Evolutionary conservation across 352 stramenopile genomes (phyloP).

Genomic region (Blastocystis sp.): DNA sequence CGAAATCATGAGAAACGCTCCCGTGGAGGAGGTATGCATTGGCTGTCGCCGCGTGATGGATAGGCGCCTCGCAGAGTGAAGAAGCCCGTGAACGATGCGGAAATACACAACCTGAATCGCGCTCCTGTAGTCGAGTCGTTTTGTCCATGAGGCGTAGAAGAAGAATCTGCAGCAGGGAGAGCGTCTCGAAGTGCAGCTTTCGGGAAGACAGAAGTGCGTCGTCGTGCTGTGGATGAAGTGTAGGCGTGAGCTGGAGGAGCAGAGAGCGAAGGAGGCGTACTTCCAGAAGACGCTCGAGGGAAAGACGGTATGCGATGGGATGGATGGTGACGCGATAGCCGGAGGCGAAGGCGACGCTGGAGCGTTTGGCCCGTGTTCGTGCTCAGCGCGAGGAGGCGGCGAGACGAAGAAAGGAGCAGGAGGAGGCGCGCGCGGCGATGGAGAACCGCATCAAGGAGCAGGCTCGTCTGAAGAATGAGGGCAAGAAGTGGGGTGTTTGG

Average conservation of each 20-base stretch:
- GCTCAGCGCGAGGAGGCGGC: slow-evolving; percentile 67
- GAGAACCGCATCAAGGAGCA: slow-evolving; percentile 52
- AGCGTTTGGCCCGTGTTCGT: slow-evolving; percentile 48
- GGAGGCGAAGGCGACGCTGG: slow-evolving; percentile 59
- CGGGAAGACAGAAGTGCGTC: slow-evolving; percentile 57
- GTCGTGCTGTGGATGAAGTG: not conserved
- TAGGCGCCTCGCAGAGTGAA: not conserved
- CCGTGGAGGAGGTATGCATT: slow-evolving; percentile 13
- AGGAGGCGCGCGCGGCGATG: slow-evolving; percentile 21
- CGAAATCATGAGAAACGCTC: not conserved
- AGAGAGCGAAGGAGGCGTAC: slow-evolving; percentile 52
- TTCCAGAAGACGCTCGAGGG: slow-evolving; percentile 61
- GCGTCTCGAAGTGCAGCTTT: slow-evolving; percentile 39
- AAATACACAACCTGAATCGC: slow-evolving; percentile 58
- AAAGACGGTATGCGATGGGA: slow-evolving; percentile 2
- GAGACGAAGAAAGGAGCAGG: slow-evolving; percentile 68
- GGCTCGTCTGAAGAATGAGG: slow-evolving; percentile 41
- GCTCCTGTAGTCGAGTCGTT: not conserved
- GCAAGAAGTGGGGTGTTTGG: slow-evolving; percentile 45
- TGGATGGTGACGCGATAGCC: slow-evolving; percentile 5
- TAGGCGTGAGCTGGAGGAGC: slow-evolving; percentile 57
- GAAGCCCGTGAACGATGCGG: not conserved
- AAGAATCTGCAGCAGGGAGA: not conserved
- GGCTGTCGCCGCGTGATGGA: not conserved
- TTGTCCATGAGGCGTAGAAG: slow-evolving; percentile 1